Conservation (phyloP, 768 basidiomycete genomes). For the Suillus subalutaceus region DNA sequence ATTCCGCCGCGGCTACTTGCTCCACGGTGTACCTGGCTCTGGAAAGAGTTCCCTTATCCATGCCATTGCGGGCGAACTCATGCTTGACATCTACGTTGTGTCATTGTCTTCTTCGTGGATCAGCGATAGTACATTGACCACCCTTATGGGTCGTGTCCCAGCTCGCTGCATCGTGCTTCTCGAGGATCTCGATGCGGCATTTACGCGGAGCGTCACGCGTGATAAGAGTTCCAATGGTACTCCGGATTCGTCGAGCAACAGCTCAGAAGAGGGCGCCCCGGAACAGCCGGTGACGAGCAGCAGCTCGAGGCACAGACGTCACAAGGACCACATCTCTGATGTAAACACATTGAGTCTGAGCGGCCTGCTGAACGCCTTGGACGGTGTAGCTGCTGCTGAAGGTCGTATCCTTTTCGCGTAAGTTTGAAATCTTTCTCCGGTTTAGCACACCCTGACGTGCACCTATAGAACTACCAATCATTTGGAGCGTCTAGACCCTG, state of each 20-base stretch:
- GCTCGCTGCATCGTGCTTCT: constrained; percentile 84
- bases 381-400: constrained; percentile 86
- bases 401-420: constrained; percentile 89
- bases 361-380: constrained; percentile 82
- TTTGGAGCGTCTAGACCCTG: constrained; percentile 87
- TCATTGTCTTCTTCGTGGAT: constrained; percentile 87
- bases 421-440: constrained; percentile 35
- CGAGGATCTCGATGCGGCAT: constrained; percentile 90
- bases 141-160: constrained; percentile 86
- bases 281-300: constrained; percentile 38
- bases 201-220: constrained; percentile 73
- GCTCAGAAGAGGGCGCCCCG: constrained; percentile 35
- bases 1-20: constrained; percentile 85
- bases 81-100: constrained; percentile 91
- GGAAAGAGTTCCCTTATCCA: constrained; percentile 89
- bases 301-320: constrained; percentile 47
- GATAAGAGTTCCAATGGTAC: constrained; percentile 55
- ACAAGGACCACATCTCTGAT: constrained; percentile 67
- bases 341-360: constrained; percentile 82
- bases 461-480: constrained; percentile 80
- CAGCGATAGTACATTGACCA: constrained; percentile 82
- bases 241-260: constrained; percentile 39
- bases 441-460: constrained; percentile 4
- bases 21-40: constrained; percentile 83
- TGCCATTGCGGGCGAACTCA: constrained; percentile 84